Evolutionary conservation across 2,329 filamentous ascomycete genomes (phyloP), one percentile per base, ranked within the genome.

Genomic region (Exophiala calicioides): DNA sequence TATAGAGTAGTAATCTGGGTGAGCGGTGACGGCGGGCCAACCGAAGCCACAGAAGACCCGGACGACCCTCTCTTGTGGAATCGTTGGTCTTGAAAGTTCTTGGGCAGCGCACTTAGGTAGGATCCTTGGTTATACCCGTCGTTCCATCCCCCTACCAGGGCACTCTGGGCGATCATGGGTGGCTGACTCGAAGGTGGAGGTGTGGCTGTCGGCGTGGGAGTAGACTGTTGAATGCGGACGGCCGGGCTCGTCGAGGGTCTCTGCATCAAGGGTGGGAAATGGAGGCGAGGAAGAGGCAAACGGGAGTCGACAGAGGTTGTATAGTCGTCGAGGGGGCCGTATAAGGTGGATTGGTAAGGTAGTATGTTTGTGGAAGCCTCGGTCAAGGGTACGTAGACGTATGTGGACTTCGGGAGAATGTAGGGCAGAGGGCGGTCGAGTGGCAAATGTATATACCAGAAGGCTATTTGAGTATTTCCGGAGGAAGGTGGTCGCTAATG

Each of bases 31-130:
- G 66, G 68, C 20, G 72, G 67, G 31, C 70, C 68, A 39, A 62
- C 66, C 18, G 69, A 72, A 42, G 65, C 68, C 33, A 72, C 66
- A 4, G 75, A 72, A 4, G 69, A 68, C 20, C 60, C 65, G 6
- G 71, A 72, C 1, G 68, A 67, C 4, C 66, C 58, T 57, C 66
- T 62, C 57, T 69, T 69, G 44, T 72, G 70, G 24, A 57, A 58
- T 41, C 55, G 52, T 34, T 50, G 49, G 16, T 57, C 52, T 44
- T 57, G 52, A 21, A 59, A 59, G 24, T 44, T 58, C 34, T 53
- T 53, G 21, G 55, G 57, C 35, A 58, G 35, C 5, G 55, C 57
- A 36, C 55, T 59, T 43, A 59, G 29, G 41, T 47, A 59, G 18
- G 30, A 48, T 24, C 40, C 44, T 15, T 42, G 32, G 18, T 48